Conservation (phyloP, 1,284 basidiomycete genomes). For the Ceratobasidium sp. region DNA sequence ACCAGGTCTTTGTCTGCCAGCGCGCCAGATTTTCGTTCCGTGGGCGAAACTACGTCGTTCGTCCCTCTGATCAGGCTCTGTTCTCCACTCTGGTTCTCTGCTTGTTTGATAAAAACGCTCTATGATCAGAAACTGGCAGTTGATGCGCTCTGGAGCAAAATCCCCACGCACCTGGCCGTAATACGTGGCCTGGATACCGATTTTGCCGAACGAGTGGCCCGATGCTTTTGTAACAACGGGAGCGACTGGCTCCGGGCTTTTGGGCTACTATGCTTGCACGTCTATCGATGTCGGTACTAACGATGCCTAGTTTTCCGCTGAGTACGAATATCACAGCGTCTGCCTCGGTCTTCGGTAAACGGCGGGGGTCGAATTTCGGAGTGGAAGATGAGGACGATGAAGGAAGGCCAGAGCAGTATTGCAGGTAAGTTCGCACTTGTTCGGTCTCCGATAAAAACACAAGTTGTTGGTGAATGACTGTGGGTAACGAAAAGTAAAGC, state of each 20-base stretch:
- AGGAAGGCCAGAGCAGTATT: slow-evolving; percentile 15
- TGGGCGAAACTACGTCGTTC: slow-evolving; percentile 9
- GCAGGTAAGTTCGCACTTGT: slow-evolving; percentile 30
- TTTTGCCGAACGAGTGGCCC: not conserved
- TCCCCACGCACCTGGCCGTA: slow-evolving; percentile 9
- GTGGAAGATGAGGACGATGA: slow-evolving; percentile 32
- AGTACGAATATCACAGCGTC: slow-evolving; percentile 29
- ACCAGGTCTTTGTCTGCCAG: slow-evolving; percentile 13
- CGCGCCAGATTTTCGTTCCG: slow-evolving; percentile 21
- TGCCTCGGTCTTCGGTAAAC: slow-evolving; percentile 27
- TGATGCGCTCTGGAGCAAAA: slow-evolving; percentile 10
- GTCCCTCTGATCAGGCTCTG: slow-evolving; percentile 12
- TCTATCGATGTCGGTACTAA: not conserved
- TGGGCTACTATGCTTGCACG: slow-evolving; percentile 5
- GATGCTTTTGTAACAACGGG: slow-evolving; percentile 6
- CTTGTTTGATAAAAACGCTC: slow-evolving; percentile 27
- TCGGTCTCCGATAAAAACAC: slow-evolving; percentile 30
- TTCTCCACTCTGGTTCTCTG: not conserved
- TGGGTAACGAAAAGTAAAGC: not conserved
- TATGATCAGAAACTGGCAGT: slow-evolving; percentile 9
- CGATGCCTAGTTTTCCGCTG: slow-evolving; percentile 5
- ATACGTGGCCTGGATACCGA: not conserved
- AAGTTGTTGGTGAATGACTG: not conserved
- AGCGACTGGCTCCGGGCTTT: slow-evolving; percentile 12
- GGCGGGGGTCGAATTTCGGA: slow-evolving; percentile 38